Evolutionary conservation across 2,329 filamentous ascomycete species (phyloP), one percentile per base, ranked within the genome.

Genomic region (Pseudocercospora musae): DNA sequence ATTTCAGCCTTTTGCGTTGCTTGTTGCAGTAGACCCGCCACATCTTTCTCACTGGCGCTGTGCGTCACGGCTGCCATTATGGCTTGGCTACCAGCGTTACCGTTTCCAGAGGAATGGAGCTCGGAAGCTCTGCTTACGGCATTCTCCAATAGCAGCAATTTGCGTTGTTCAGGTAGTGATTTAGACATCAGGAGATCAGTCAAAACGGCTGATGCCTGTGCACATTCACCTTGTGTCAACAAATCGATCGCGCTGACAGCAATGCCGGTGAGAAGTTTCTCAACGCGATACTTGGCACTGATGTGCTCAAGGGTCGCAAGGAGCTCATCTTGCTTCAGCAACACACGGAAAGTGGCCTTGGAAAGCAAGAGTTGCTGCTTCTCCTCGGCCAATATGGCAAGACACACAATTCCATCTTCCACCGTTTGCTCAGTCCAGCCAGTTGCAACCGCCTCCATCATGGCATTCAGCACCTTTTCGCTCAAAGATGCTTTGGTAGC

Each of bases 371-470:
- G 85, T 3, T 87, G 84, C 2, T 87, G 87, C 72, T 91, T 87
- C 75, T 92, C 89, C 73, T 96, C 90, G 1, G 91, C 89, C 46
- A 98, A 80, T 20, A 96, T 87, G 3, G 90, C 87, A 58, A 98
- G 78, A 72, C 91, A 96, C 11, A 91, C 87, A 0, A 97, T 81
- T 10, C 88, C 92, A 15, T 90, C 86, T 18, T 86, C 83, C 1
- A 89, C 77, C 0, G 90, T 96, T 63, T 92, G 88, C 48, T 81
- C 78, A 1, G 87, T 89, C 87, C 92, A 96, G 8, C 90, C 91
- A 27, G 84, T 79, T 8, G 90, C 88, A 33, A 96, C 85, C 66
- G 93, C 91, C 71, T 96, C 91, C 92, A 98, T 96, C 71, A 99
- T 84, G 1, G 89, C 88, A 58, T 90, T 87, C n/a, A 98, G 81